Evolutionary conservation across 257 asterid genomes (phyloP), one percentile per base, ranked within the genome.

Genomic region (Solanum commersonii): DNA sequence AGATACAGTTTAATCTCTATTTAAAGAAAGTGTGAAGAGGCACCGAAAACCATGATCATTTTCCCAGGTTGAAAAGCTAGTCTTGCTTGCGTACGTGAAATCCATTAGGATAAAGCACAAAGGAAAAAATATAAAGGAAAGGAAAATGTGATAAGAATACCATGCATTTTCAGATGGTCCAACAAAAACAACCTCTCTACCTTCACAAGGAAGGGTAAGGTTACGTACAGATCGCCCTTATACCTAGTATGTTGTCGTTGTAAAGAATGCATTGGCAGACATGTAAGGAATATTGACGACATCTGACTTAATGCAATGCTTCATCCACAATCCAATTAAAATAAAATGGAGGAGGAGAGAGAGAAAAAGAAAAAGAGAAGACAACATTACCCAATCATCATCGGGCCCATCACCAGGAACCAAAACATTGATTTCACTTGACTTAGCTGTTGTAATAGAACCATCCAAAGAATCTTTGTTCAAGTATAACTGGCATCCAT

Each of bases 401-500:
- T 96, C 95, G 16, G 98, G 85, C 60, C 92, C 96, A 23, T 96
- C 89, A 76, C 94, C 98, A 89, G 99, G 99, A 34, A 96, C 97
- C 92, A 97, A 72, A 13, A 97, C 95, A 86, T 97, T 97, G 90
- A 97, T 87, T 88, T 97, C 99, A 90, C 98, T 96, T 8, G 99
- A 96, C 95, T 96, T 97, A 68, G 99, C 98, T 52, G 99, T 94
- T 10, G 99, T 95, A 79, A 97, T 89, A 73, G 99, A 94, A 89
- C 98, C 95, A 83, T 89, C 92, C 93, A 97, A 89, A 81, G 99
- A 94, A 56, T 94, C 98, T 93, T 96, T 95, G 92, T 98, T 92
- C 93, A 97, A 89, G 91, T 94, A 97, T 88, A 97, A 88, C 87
- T 96, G 99, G 92, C 99, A 97, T 81, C 99, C 99, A 16, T 96